Evolutionary conservation across 1,284 basidiomycete species (phyloP).

Genomic region (Exobasidium rhododendri): DNA sequence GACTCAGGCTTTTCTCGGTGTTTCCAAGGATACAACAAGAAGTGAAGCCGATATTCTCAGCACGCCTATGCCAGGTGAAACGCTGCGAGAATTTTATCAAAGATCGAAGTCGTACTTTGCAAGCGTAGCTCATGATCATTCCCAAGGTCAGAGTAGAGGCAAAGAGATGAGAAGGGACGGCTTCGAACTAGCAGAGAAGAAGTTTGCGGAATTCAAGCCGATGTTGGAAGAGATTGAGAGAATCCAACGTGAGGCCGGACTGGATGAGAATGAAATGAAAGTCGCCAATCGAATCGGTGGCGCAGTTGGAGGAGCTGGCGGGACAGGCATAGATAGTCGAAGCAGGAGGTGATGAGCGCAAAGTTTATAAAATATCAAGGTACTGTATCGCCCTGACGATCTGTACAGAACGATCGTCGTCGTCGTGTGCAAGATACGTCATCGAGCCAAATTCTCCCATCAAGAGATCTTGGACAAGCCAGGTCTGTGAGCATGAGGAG

Average conservation of each 20-base stretch:
- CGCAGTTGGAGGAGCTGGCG: conserved; percentile 40
- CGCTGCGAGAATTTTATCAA: conserved; percentile 77
- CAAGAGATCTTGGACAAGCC: conserved; percentile 25
- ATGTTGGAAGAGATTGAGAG: conserved; percentile 64
- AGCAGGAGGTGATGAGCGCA: conserved; percentile 21
- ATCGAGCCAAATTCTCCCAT: conserved; percentile 28
- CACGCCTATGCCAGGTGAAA: conserved; percentile 85
- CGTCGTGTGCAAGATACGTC: conserved; percentile 26
- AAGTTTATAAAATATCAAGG: too few relatives aligned
- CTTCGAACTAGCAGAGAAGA: conserved; percentile 45
- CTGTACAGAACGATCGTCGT: conserved; percentile 26
- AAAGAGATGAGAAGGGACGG: conserved; percentile 75
- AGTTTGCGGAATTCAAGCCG: conserved; percentile 51
- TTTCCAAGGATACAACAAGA: conserved; percentile 65
- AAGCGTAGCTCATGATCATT: conserved; percentile 64
- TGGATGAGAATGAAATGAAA: conserved; percentile 78
- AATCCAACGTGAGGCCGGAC: conserved; percentile 77
- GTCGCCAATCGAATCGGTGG: conserved; percentile 27
- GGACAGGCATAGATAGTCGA: conserved; percentile 49
- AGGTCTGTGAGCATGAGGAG: conserved; percentile 33
- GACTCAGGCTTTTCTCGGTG: conserved; percentile 72
- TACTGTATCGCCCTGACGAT: conserved; percentile 24
- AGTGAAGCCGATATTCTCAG: conserved; percentile 72
- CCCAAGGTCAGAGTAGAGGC: conserved; percentile 66
- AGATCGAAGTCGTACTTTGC: conserved; percentile 71